Base-by-base conservation (phyloP, 805 yeast genomes). In the Saccharomycopsis sp. region DNA sequence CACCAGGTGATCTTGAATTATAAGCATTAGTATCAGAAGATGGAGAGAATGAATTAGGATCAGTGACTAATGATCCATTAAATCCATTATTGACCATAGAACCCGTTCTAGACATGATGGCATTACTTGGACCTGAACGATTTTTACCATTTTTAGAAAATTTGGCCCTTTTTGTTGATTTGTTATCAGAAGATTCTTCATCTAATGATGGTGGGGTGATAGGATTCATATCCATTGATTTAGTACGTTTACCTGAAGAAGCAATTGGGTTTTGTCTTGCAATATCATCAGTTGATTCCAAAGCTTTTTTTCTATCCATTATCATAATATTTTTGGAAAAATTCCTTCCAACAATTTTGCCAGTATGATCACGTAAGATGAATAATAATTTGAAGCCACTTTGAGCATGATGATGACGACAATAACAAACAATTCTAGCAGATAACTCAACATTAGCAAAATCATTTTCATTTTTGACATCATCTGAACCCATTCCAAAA, bases 361-460 rank as follows among this genome's bases (percentile, higher is more conserved):
- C 81, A 6, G 64, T 54, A 12, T 32, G 55, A 57, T 88, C 76
- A 46, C 74, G 78, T 37, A 89, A 54, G 3, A 81, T 73, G 47
- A 84, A 74, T 34, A 84, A 60, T 30, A 83, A 63, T 53, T 74
- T 76, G 64, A 88, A 89, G 1, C 98, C 98, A 31, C 70, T 70
- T n/a, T 78, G 65, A 47, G 88, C 95, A 49, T 77, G 76, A 60
- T 92, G 98, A 60, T 92, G 98, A 49, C 97, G 75, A 62, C 97
- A 92, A 58, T 92, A 89, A 60, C 98, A 89, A 8, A 89, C 89
- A 31, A 92, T 75, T 59, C 98, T 74, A 19, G 95, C 64, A 17
- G 74, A 72, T 3, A 76, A 56, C 37, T 70, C 75, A 15, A 74
- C 52, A 27, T 52, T 53, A 34, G 63, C 64, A 13, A 58, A 56